These are phyloP conservation scores for Monilinia fructicola DNA, from an alignment of 2,329 filamentous ascomycete species.

Conservation along the genomic window DNA sequence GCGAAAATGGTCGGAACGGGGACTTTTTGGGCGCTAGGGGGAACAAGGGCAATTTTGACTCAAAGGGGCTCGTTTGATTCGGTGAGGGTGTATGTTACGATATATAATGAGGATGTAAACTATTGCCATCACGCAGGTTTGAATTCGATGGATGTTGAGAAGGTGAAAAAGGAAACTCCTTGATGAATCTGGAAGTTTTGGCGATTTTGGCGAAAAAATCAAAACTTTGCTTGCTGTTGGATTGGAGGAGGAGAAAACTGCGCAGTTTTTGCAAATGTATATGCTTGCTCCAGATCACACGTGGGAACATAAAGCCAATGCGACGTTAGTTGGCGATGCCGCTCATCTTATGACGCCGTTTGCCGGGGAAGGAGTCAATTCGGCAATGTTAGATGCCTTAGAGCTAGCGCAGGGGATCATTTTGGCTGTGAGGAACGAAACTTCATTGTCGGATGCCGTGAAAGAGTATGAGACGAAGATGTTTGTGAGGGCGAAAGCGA, in stretches of 20 bases:
- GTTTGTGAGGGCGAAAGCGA: conserved; percentile 23
- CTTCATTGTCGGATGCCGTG: conserved; percentile 29
- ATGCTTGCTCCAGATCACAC: conserved; percentile 26
- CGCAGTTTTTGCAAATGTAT: conserved; percentile 15
- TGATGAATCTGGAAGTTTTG: conserved; percentile 14
- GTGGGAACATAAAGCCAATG: conserved; percentile 37
- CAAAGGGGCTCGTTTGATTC: conserved; percentile 27
- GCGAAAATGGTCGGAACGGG: conserved; percentile 26
- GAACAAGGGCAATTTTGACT: conserved; percentile 21
- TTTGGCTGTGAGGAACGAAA: neutral
- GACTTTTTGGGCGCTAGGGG: conserved; percentile 22
- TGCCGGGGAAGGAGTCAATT: conserved; percentile 47
- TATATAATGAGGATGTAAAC: conserved; percentile 14
- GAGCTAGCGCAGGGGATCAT: conserved; percentile 36
- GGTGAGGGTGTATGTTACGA: conserved; percentile 27
- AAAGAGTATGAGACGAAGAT: conserved; percentile 34
- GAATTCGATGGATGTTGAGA: neutral
- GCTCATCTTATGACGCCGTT: conserved; percentile 51
- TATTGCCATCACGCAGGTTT: conserved; percentile 18
- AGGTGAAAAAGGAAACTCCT: conserved; percentile 23
- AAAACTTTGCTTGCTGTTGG: conserved; percentile 23
- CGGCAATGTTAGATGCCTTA: conserved; percentile 43
- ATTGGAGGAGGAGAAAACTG: conserved; percentile 9
- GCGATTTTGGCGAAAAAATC: neutral
- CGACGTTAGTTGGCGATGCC: conserved; percentile 52